These are phyloP conservation scores for Diaporthe sp. DNA, from an alignment of 2,329 filamentous ascomycete genomes.

Conservation along the genomic window DNA sequence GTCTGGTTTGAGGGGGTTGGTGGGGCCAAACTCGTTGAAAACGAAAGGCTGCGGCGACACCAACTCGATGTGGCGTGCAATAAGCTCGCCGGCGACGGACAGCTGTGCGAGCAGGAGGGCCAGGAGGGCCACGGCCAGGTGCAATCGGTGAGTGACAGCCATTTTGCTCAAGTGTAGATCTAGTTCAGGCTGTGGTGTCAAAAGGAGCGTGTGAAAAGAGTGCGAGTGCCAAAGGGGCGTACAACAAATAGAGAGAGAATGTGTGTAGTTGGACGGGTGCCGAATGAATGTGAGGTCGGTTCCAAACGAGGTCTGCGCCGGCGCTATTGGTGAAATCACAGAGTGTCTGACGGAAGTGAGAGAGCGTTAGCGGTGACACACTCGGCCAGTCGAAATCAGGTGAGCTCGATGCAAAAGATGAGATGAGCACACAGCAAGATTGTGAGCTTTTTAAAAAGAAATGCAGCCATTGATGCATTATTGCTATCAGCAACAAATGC, in stretches of 20 bases:
- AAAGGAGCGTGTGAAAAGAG: background rate
- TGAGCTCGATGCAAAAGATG: background rate
- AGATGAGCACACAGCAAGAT: background rate
- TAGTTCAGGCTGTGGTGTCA: no score
- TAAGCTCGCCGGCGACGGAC: background rate
- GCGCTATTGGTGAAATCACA: background rate
- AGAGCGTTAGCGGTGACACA: background rate
- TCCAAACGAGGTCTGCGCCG: background rate
- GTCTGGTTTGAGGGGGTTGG: slow-evolving; percentile 67
- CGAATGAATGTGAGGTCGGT: background rate
- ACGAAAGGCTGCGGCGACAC: slow-evolving; percentile 65
- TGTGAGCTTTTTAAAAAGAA: background rate
- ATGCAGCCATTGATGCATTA: background rate
- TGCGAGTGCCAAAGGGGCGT: background rate
- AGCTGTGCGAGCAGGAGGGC: background rate
- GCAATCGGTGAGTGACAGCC: background rate
- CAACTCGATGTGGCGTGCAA: slow-evolving; percentile 68
- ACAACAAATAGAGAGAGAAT: no score
- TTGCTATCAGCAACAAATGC: background rate
- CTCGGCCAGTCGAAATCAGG: background rate
- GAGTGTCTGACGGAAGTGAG: background rate
- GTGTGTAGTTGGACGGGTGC: background rate
- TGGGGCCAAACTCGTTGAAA: slow-evolving; percentile 48
- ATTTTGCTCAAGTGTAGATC: background rate
- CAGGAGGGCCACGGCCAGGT: background rate